A percentile compares a stretch with the other conserved stretches of the same genome.
Evolutionary conservation across 257 asterid species (phyloP).

Genomic region (Scutellaria baicalensis): DNA sequence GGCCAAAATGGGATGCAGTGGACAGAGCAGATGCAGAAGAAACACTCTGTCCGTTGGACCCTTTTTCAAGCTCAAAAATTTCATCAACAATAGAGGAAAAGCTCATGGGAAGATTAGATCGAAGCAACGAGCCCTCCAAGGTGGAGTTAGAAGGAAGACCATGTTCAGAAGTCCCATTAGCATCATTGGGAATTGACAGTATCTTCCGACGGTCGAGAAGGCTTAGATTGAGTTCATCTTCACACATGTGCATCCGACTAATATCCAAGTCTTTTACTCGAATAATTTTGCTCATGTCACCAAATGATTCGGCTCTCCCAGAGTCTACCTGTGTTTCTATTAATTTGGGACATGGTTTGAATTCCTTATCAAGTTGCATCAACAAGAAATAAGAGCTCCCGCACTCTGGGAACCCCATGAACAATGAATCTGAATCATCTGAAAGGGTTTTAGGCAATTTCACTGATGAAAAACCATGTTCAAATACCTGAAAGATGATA

Average conservation of each 20-base stretch:
- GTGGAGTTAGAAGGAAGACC: conserved; percentile 39
- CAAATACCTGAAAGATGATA: conserved; percentile 68
- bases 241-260: conserved; percentile 66
- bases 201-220: conserved; percentile 57
- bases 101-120: conserved; percentile 38
- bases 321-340: conserved; percentile 71
- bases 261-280: conserved; percentile 66
- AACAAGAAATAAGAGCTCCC: conserved; percentile 81
- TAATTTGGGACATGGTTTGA: conserved; percentile 80
- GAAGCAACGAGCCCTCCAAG: conserved; percentile 41
- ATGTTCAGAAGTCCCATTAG: conserved; percentile 40
- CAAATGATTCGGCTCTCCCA: conserved; percentile 54
- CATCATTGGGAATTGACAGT: conserved; percentile 31
- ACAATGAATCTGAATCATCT: conserved; percentile 62
- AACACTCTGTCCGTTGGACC: conserved; percentile 47
- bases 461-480: conserved; percentile 60
- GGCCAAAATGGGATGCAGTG: conserved; percentile 54
- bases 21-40: conserved; percentile 42
- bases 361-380: conserved; percentile 90
- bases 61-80: conserved; percentile 91
- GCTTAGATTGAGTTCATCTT: conserved; percentile 81
- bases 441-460: conserved; percentile 72
- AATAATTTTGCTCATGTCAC: conserved; percentile 53
- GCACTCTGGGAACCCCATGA: conserved; percentile 95
- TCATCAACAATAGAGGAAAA: conserved; percentile 91